Conservation (phyloP, 352 stramenopile species). For the Phytophthora sp. region DNA sequence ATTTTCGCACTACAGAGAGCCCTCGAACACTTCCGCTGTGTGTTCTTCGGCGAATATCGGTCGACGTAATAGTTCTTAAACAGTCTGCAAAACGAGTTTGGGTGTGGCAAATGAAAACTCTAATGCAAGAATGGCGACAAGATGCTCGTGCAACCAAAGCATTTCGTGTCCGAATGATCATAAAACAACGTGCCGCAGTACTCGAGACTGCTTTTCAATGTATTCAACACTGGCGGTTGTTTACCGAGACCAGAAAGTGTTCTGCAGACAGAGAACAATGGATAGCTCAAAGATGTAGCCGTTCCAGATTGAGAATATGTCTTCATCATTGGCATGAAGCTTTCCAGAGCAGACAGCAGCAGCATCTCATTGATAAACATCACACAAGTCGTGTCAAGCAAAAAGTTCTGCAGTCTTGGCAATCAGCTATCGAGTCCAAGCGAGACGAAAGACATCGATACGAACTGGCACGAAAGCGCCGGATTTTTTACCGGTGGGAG, state of each 20-base stretch:
- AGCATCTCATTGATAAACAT: background rate
- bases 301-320: conserved; percentile 18
- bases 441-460: conserved; percentile 3
- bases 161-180: conserved; percentile 24
- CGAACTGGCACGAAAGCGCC: conserved; percentile 15
- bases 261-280: conserved; percentile 37
- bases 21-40: conserved; percentile 34
- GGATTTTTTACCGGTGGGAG: conserved; percentile 13
- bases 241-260: conserved; percentile 31
- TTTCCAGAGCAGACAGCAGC: conserved; percentile 4
- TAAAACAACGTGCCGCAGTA: conserved; percentile 27
- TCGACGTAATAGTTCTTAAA: conserved; percentile 32
- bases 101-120: conserved; percentile 15
- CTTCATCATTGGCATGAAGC: conserved; percentile 34
- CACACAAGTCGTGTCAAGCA: background rate
- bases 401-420: conserved; percentile 16
- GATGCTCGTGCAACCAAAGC: background rate
- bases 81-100: conserved; percentile 18
- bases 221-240: conserved; percentile 50
- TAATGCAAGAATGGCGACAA: conserved; percentile 16
- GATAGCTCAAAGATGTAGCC: conserved; percentile 39
- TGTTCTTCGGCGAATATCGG: conserved; percentile 37
- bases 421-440: background rate
- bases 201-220: conserved; percentile 48
- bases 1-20: conserved; percentile 20